A percentile compares a stretch with the other conserved stretches of the same genome.
Evolutionary conservation across 1,139 yeast species (phyloP).

Genomic region (Hyphopichia pseudoburtonii): DNA sequence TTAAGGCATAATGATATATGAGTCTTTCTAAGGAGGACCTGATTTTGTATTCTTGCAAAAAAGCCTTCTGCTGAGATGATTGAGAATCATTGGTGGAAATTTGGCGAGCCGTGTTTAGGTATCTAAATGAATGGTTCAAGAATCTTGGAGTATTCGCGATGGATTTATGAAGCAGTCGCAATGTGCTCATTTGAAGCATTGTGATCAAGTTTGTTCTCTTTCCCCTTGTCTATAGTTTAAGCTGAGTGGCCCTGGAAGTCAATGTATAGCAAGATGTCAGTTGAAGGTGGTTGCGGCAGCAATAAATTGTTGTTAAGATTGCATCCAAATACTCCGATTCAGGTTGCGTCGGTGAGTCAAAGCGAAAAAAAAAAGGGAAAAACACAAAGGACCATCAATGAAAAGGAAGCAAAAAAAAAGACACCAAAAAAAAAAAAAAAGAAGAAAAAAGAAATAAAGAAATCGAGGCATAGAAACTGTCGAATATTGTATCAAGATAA

Average conservation of each 20-base stretch:
- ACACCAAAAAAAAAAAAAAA: neutral
- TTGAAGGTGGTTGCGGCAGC: too few species aligned
- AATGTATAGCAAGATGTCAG: too few species aligned
- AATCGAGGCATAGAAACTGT: neutral
- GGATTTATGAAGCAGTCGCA: too few species aligned
- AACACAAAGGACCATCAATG: neutral
- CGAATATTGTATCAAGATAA: too few species aligned
- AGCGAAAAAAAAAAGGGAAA: neutral
- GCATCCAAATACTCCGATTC: too few species aligned
- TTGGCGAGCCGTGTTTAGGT: neutral
- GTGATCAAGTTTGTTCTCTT: too few species aligned
- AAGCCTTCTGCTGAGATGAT: slow-evolving; percentile 36
- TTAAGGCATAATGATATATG: slow-evolving; percentile 48
- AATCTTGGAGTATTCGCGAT: too few species aligned
- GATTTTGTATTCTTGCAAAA: slow-evolving; percentile 47
- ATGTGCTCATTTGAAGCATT: too few species aligned
- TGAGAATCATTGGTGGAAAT: slow-evolving; percentile 6
- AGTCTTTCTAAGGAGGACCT: slow-evolving; percentile 53
- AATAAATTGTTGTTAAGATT: too few species aligned
- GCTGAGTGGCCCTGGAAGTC: too few species aligned
- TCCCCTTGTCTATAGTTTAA: too few species aligned
- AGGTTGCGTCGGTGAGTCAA: too few species aligned
- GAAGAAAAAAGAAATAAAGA: neutral
- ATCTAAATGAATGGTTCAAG: neutral
- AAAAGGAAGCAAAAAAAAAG: neutral